Conservation (phyloP, 192 early-diverging fungal species). For the Coemansia sp. region DNA sequence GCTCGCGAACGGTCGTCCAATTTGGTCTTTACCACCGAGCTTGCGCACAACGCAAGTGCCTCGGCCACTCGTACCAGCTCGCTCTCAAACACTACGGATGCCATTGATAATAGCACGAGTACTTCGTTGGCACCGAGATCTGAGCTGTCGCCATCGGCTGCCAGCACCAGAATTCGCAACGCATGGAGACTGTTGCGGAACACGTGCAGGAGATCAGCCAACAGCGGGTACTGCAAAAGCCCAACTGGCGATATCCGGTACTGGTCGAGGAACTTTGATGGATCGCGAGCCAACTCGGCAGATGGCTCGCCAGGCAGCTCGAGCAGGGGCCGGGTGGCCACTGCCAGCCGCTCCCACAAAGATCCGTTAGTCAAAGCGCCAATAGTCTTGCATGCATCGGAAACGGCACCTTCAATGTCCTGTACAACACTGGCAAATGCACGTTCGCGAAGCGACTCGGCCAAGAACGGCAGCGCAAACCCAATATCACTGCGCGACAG, state of each 20-base stretch:
- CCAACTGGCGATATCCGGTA: constrained; percentile 45
- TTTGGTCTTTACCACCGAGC: not conserved
- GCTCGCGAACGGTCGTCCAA: not conserved
- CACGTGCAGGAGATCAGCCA: constrained; percentile 37
- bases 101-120: constrained; percentile 34
- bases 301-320: constrained; percentile 20
- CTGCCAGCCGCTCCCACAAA: constrained; percentile 42
- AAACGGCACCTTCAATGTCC: constrained; percentile 28
- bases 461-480: constrained; percentile 30
- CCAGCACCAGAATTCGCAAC: constrained; percentile 46
- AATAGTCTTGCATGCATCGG: constrained; percentile 14
- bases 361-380: not conserved
- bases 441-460: constrained; percentile 32
- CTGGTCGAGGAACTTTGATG: constrained; percentile 27
- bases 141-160: constrained; percentile 21
- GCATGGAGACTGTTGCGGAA: constrained; percentile 49
- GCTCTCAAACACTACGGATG: constrained; percentile 40
- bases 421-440: constrained; percentile 41
- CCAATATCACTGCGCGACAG: constrained; percentile 27
- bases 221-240: constrained; percentile 46
- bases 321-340: constrained; percentile 28
- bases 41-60: constrained; percentile 23
- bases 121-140: constrained; percentile 6
- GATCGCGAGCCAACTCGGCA: not conserved
- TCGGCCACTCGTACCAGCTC: constrained; percentile 34